Evolutionary conservation across 192 early-diverging fungal species (phyloP).

Genomic region (Lunasporangiospora selenospora): DNA sequence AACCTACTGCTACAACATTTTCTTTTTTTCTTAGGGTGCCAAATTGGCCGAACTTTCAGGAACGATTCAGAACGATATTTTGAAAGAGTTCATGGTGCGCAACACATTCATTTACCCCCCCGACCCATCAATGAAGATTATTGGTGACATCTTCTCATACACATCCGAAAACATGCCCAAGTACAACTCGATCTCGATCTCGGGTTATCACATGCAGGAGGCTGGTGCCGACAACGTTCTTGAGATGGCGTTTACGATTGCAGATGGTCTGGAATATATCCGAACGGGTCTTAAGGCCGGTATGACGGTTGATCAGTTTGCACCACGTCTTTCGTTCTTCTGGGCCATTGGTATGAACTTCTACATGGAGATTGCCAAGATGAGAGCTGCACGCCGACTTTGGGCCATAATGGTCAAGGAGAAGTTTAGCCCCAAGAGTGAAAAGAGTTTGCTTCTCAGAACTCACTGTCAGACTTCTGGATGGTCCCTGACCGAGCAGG

Average conservation of each 20-base stretch:
- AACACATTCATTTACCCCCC: constrained; percentile 97
- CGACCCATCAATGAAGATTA: constrained; percentile 87
- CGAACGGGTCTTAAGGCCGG: constrained; percentile 79
- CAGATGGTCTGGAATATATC: constrained; percentile 87
- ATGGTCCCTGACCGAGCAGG: constrained; percentile 91
- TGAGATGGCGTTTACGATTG: constrained; percentile 92
- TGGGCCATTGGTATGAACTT: constrained; percentile 96
- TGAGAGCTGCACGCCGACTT: constrained; percentile 86
- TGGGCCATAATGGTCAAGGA: constrained; percentile 84
- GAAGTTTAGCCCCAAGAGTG: constrained; percentile 81
- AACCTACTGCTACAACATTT: neutral
- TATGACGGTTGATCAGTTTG: constrained; percentile 90
- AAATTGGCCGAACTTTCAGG: constrained; percentile 81
- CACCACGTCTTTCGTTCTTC: constrained; percentile 90
- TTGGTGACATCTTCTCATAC: constrained; percentile 91
- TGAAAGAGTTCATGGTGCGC: constrained; percentile 95
- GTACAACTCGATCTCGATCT: constrained; percentile 97
- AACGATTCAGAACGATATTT: constrained; percentile 92
- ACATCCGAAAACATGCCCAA: constrained; percentile 90
- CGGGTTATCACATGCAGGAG: constrained; percentile 94
- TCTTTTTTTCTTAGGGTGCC: constrained; percentile 57
- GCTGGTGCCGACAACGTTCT: constrained; percentile 89
- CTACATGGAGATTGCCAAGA: constrained; percentile 95
- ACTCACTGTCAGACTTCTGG: constrained; percentile 94
- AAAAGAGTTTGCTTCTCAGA: constrained; percentile 82